These are phyloP conservation scores for Arbutus unedo DNA, from an alignment of 148 eudicot species.

Conservation along the genomic window DNA sequence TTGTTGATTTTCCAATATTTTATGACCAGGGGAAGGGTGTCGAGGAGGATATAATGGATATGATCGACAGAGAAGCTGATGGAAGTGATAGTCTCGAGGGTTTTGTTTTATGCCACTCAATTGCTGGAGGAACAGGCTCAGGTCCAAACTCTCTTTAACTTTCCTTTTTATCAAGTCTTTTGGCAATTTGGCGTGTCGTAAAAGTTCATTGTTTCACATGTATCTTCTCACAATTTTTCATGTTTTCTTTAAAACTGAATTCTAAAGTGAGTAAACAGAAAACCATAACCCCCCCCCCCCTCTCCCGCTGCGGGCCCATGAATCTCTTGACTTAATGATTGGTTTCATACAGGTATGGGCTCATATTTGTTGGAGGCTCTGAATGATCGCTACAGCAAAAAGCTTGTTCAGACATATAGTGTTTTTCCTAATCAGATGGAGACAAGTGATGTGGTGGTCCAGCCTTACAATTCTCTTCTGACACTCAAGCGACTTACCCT, in stretches of 20 bases:
- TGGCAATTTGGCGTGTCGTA: neutral
- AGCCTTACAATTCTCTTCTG: slow-evolving; percentile 94
- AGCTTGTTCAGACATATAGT: slow-evolving; percentile 97
- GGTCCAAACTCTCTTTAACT: slow-evolving; percentile 39
- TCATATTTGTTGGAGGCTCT: slow-evolving; percentile 92
- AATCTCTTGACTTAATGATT: neutral
- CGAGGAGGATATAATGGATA: slow-evolving; percentile 98
- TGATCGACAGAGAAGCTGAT: slow-evolving; percentile 99
- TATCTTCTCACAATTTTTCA: neutral
- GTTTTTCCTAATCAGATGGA: slow-evolving; percentile 98
- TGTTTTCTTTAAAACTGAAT: neutral
- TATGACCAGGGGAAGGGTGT: slow-evolving; percentile 70
- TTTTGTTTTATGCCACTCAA: slow-evolving; percentile 95
- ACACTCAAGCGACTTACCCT: slow-evolving; percentile 92
- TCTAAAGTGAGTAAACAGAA: neutral
- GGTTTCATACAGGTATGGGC: slow-evolving; percentile 76
- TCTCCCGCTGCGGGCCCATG: too few relatives aligned
- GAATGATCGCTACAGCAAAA: slow-evolving; percentile 98
- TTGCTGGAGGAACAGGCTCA: slow-evolving; percentile 99
- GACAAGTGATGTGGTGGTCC: slow-evolving; percentile 96
- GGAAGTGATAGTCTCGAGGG: slow-evolving; percentile 99
- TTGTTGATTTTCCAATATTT: neutral
- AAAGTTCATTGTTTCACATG: neutral
- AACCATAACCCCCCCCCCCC: too few relatives aligned
- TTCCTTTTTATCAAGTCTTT: neutral